Conservation (phyloP, 2,329 filamentous ascomycete genomes). For the Fusarium sp. region DNA sequence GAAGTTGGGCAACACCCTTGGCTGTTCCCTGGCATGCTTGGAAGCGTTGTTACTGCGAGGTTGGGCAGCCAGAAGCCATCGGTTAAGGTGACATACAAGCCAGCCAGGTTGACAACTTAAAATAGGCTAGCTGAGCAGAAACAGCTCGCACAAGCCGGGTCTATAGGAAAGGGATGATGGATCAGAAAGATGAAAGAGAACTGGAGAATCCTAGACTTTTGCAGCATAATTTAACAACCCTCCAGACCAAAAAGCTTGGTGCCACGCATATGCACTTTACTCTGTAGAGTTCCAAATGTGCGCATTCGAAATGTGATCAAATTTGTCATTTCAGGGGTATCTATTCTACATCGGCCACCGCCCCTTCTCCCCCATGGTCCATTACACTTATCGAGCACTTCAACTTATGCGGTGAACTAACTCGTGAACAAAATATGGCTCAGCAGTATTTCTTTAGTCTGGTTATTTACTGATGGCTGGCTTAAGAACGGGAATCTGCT, state of each 20-base stretch:
- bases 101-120: slow-evolving; percentile 38
- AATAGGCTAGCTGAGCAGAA: not conserved
- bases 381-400: slow-evolving; percentile 14
- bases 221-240: not conserved
- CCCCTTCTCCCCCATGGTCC: slow-evolving; percentile 30
- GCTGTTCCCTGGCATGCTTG: slow-evolving; percentile 85
- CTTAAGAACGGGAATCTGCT: slow-evolving; percentile 34
- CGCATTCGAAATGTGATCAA: slow-evolving; percentile 27
- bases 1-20: slow-evolving; percentile 95
- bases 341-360: slow-evolving; percentile 52
- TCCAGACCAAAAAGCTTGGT: not conserved
- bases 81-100: slow-evolving; percentile 43
- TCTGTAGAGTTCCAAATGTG: not conserved
- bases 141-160: not conserved
- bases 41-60: slow-evolving; percentile 77
- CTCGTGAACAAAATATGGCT: slow-evolving; percentile 1
- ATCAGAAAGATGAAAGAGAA: not conserved
- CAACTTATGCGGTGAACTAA: slow-evolving; percentile 8
- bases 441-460: not conserved
- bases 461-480: not conserved
- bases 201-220: not conserved
- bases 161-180: not conserved
- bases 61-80: slow-evolving; percentile 68
- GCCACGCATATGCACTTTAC: not conserved
- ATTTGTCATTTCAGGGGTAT: slow-evolving; percentile 53